phyloP scores from a whole-genome alignment of 441 rosid species.

The Syzygium syzygioides region DNA sequence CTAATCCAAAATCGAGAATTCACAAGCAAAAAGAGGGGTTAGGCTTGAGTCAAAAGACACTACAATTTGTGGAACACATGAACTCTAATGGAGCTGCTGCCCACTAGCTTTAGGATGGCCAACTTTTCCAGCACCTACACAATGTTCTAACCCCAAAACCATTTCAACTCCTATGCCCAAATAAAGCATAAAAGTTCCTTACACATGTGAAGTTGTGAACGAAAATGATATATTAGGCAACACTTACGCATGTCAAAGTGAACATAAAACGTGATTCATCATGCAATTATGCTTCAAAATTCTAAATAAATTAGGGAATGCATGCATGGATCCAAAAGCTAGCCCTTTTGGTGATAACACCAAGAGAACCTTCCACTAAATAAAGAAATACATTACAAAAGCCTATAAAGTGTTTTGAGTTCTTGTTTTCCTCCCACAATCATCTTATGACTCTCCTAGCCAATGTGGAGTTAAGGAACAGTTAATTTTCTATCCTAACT shows the following conservation, averaged over 20 bases:
- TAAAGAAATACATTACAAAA: background rate
- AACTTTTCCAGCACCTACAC: background rate
- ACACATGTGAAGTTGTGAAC: background rate
- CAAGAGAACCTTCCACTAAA: background rate
- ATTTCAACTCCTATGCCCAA: background rate
- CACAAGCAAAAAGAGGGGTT: background rate
- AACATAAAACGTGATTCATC: background rate
- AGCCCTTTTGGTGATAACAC: background rate
- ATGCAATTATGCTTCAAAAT: background rate
- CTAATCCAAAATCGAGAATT: background rate
- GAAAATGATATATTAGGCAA: background rate
- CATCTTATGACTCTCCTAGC: background rate
- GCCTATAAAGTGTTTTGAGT: background rate
- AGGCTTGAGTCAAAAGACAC: background rate
- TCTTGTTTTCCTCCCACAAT: background rate
- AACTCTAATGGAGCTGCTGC: background rate
- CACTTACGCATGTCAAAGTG: background rate
- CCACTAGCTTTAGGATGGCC: background rate
- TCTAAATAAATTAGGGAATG: background rate
- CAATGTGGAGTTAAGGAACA: background rate
- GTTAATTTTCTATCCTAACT: background rate
- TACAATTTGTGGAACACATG: background rate
- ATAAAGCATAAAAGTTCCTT: background rate
- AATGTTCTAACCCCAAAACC: background rate
- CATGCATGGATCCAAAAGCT: background rate